Base-by-base conservation (phyloP, 2,329 filamentous ascomycete species). In the Cercospora citrullina region DNA sequence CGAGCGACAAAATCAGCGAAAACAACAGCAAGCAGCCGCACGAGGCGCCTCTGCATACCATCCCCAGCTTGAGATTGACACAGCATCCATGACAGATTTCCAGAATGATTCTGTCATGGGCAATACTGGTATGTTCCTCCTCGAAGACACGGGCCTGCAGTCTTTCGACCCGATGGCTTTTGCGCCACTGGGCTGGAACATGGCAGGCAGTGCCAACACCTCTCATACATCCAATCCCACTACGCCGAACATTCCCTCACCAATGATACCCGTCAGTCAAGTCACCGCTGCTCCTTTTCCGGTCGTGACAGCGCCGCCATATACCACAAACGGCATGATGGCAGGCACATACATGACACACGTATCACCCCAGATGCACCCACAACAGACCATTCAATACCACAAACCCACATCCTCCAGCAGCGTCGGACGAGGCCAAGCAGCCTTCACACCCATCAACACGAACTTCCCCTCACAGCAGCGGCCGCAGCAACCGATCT, bases 61-160 rank as follows among this genome's bases (percentile, higher is more conserved):
- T 8, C 71, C 71, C 1, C 68, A 63, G 14, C 63, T 72, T 4
- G 68, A 69, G 26, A 71, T 72, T 36, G 63, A 74, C 72, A 67
- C 74, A 9, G 70, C 72, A 5, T 72, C 72, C 14, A 71, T 72
- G 71, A 66, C 58, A n/a, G 73, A 75, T 61, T 73, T 76, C 61
- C 72, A 72, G 31, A 69, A 68, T 21, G 80, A 82, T 57, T 76
- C 78, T 0, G 80, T 84, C 14, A 84, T 84, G 83, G 80, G 81
- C 16, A 79, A 80, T 60, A 82, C 80, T 2, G 81, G 82, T 5
- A 84, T 84, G 82, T 75, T 82, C 45, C 75, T 84, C 0, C 77
- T 84, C 30, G 83, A 84, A 70, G 82, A 84, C 66, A 74, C 78
- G 14, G 81, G 81, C 7, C 72, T 83, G 33, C 82, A 84, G 48